A percentile compares a stretch with the other conserved stretches of the same genome.
These are phyloP conservation scores for Colletotrichum sidae DNA, from an alignment of 2,329 filamentous ascomycete genomes.

Conservation along the genomic window DNA sequence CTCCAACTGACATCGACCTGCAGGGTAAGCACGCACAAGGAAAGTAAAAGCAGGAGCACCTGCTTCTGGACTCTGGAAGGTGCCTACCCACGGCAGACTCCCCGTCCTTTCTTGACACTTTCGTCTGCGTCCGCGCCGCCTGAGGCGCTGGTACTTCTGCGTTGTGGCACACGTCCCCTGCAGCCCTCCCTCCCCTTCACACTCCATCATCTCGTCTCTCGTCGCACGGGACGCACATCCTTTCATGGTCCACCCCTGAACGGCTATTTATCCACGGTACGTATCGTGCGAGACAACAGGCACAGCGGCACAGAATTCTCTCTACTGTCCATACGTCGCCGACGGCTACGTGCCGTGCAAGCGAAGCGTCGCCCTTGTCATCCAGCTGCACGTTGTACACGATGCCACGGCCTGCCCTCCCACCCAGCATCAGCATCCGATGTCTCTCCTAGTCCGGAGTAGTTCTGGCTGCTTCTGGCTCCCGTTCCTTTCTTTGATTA, in stretches of 20 bases:
- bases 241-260: conserved; percentile 23
- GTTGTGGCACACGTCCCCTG: conserved; percentile 6
- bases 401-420: not conserved
- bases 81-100: conserved; percentile 15
- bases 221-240: conserved; percentile 13
- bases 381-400: conserved; percentile 7
- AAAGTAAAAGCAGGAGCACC: too few relatives aligned
- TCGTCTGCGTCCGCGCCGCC: not conserved
- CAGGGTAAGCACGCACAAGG: too few relatives aligned
- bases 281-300: conserved; percentile 24
- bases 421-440: conserved; percentile 24
- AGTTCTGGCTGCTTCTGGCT: conserved; percentile 16
- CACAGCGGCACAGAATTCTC: too few relatives aligned
- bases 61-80: not conserved
- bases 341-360: conserved; percentile 21
- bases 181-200: not conserved
- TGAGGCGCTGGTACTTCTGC: too few relatives aligned
- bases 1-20: too few relatives aligned
- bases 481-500: conserved; percentile 35
- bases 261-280: conserved; percentile 1
- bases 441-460: not conserved
- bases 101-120: conserved; percentile 1
- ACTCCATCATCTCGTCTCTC: conserved; percentile 32
- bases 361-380: not conserved
- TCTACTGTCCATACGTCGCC: not conserved